Evolutionary conservation across 1,284 basidiomycete genomes (phyloP), one percentile per base, ranked within the genome.

Genomic region (Mycosarcoma maydis): DNA sequence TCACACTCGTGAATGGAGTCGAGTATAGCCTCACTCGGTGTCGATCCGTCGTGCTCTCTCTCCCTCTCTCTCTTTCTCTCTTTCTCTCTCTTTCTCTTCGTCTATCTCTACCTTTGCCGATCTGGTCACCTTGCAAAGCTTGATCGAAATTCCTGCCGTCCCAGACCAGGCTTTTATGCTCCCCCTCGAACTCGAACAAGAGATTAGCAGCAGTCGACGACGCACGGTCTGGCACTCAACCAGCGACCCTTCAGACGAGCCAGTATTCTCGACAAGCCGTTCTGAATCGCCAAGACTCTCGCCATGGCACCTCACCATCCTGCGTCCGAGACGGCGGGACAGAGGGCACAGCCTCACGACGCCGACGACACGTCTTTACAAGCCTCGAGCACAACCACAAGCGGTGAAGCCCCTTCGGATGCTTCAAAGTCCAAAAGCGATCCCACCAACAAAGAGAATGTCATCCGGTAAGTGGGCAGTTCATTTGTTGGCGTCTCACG

Each of bases 291-390:
- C n/a, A n/a, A n/a, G n/a, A 38, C 20, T 11, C 17, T 9, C 37
- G 55, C 11, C 42, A 58, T 69, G 66, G 32, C 34, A n/a, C 37
- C 54, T 9, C 58, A 46, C 14, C 66, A 62, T 47, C 66, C 66
- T 34, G 66, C 66, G 1, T 69, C 66, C 16, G 38, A 69, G 29
- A 69, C 66, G 5, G 66, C 66, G 16, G 66, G 66, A 2, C 36
- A 58, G 26, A 43, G 66, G 16, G 66, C 59, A 2, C 49, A 54
- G 22, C 54, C 54, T 19, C 66, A 62, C 34, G 47, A 62, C 30
- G 45, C 44, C 24, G 57, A 58, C 33, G 50, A 58, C 23, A 38
- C 22, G 16, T 41, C 54, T 24, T 10, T 57, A 24, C 24, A 40
- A 4, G 32, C 36, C 3, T 26, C 45, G 38, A 22, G 14, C 5